Base-by-base conservation (phyloP, 192 early-diverging fungal species). In the Coemansia sp. region DNA sequence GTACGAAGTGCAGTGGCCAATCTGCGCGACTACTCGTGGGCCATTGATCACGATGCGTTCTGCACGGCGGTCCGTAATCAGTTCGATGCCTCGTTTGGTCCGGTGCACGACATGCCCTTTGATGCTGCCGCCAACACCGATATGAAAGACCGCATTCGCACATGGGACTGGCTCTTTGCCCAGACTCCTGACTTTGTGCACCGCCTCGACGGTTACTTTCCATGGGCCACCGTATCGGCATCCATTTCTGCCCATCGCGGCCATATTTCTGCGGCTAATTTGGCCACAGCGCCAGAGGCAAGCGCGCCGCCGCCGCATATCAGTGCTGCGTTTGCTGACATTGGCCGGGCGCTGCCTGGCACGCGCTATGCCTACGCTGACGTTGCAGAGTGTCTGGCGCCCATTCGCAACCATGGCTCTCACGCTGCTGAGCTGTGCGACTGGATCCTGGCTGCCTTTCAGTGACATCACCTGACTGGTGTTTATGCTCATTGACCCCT, bases 81-180 rank as follows among this genome's bases (percentile, higher is more conserved):
- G 72, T 98, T 98, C 72, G 66, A 67, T 35, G 65, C 79, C 12
- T 74, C 68, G 31, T 89, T 93, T 68, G 85, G 83, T 22, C 59
- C 31, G 17, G 35, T 23, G 25, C 55, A 61, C 4, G 63, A 50
- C 26, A 26, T n/a, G 25, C 16, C 41, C 10, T 67, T 38, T n/a
- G 19, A 16, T 7, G n/a, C 50, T 0, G 49, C 62, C 39, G 54
- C 61, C 22, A 72, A 76, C 12, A 25, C 51, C 5, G 63, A 69
- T 1, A 62, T 59, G 49, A 66, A 50, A 3, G 61, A 71, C 2
- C 72, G 86, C 23, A 69, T 93, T 39, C 55, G 82, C 68, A 82
- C 87, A 9, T 93, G 91, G 91, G 89, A 94, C 26, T 98, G 95
- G 94, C 89, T 87, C 56, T 95, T 84, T 59, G 93, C 91, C 5